Evolutionary conservation across 768 basidiomycete species (phyloP), one percentile per base, ranked within the genome.

Genomic region (Kwoniella heveanensis): DNA sequence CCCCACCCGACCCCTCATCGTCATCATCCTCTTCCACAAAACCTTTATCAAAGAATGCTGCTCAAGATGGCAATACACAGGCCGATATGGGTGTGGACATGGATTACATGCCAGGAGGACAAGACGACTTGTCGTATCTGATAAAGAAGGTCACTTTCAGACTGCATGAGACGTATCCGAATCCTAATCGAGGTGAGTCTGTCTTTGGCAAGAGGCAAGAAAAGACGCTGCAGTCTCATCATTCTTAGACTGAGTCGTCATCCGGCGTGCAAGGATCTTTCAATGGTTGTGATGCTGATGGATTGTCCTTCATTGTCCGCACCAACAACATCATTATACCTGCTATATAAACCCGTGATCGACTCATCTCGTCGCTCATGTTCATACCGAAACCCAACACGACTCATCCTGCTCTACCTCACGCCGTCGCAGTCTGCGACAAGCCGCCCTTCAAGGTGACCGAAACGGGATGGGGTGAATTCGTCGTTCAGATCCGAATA

Each of bases 401-500:
- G 17, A 8, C 17, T 44, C 6, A 9, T 44, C 39, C 9, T 44
- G 4, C 17, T 3, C 19, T 3, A 9, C 8, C 6, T 44, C 3
- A 3, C 39, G 10, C 39, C 13, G 32, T 22, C 27, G 17, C 39
- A 97, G 95, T 88, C 70, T 78, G 96, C 27, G 96, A 99, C 75
- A 92, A 90, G 76, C 86, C 92, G 3, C 96, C 96, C 0, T 99
- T 93, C 74, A 91, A 92, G 70, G 88, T 98, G 17, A 88, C 93
- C 10, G 96, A 98, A 80, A 98, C 96, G 17, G 96, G 96, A 52
- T 99, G 96, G 96, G 96, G 96, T 69, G 96, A 99, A 82, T 99
- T 99, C 81, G 92, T 96, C 74, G 89, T 98, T 67, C 87, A 89
- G 73, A 94, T 99, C 67, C 86, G 90, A 55, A 88, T 99, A 57